These are phyloP conservation scores for Gracilaria caudata DNA, from an alignment of 23 red algal species.

Conservation along the genomic window DNA sequence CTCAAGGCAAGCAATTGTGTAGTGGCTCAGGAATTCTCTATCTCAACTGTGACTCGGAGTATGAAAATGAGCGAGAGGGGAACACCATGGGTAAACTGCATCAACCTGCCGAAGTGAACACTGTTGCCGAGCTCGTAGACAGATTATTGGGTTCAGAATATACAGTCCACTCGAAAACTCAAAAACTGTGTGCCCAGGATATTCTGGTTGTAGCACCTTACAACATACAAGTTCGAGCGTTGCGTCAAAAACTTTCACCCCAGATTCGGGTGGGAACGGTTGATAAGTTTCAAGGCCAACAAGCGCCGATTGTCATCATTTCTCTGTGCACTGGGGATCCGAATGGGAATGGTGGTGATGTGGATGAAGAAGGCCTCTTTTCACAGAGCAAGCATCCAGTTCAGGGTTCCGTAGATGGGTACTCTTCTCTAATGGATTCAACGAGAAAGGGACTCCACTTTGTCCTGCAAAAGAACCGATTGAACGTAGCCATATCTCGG, in stretches of 20 bases:
- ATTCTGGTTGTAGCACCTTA: slow-evolving; percentile 94
- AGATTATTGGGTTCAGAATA: slow-evolving; percentile 31
- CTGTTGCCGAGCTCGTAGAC: slow-evolving; percentile 8
- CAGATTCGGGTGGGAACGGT: slow-evolving; percentile 81
- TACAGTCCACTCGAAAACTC: slow-evolving; percentile 20
- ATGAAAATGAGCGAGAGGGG: not conserved
- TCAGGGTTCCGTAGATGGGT: not conserved
- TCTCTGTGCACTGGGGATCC: slow-evolving; percentile 59
- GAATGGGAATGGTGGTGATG: not conserved
- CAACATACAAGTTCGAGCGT: slow-evolving; percentile 75
- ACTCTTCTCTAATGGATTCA: not conserved
- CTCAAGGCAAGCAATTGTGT: not conserved
- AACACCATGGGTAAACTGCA: slow-evolving; percentile 38
- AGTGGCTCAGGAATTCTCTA: slow-evolving; percentile 22
- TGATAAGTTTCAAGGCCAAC: slow-evolving; percentile 96
- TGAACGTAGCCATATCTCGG: slow-evolving; percentile 86
- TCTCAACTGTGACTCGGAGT: slow-evolving; percentile 28
- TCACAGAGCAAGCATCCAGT: not conserved
- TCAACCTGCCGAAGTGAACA: slow-evolving; percentile 42
- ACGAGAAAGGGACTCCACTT: slow-evolving; percentile 46
- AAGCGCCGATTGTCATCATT: slow-evolving; percentile 79
- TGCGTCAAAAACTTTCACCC: slow-evolving; percentile 42
- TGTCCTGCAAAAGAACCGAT: slow-evolving; percentile 56
- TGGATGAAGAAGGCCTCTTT: slow-evolving; percentile 15
- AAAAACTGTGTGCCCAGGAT: slow-evolving; percentile 43